These are phyloP conservation scores for Pichia sp. DNA, from an alignment of 1,139 yeast species.

Conservation along the genomic window DNA sequence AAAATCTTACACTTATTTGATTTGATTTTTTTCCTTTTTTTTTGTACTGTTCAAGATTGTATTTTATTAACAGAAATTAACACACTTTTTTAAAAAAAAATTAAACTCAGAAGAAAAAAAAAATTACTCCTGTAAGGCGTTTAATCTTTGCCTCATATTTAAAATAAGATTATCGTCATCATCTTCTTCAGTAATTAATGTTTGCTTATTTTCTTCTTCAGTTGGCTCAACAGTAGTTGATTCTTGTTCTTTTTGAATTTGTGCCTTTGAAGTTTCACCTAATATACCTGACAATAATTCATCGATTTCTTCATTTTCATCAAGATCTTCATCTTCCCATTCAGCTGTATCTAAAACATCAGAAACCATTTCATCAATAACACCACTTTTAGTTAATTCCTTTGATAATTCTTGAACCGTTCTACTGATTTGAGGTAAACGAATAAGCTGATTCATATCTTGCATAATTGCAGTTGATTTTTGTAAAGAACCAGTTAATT, in stretches of 20 bases:
- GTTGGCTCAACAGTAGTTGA: slow-evolving; percentile 5
- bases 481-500: slow-evolving; percentile 76
- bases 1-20: no score
- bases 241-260: not conserved
- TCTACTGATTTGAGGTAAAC: slow-evolving; percentile 71
- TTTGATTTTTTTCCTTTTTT: no score
- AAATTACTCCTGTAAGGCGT: slow-evolving; percentile 67
- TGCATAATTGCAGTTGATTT: slow-evolving; percentile 78
- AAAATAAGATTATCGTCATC: slow-evolving; percentile 64
- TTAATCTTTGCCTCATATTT: slow-evolving; percentile 84
- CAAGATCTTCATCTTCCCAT: slow-evolving; percentile 60
- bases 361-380: slow-evolving; percentile 92
- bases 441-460: slow-evolving; percentile 76
- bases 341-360: slow-evolving; percentile 77
- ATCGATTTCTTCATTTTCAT: slow-evolving; percentile 57
- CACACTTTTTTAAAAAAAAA: not conserved
- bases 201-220: slow-evolving; percentile 25
- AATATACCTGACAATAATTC: slow-evolving; percentile 46
- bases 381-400: slow-evolving; percentile 86
- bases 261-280: slow-evolving; percentile 10
- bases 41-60: no score
- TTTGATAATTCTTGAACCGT: slow-evolving; percentile 84
- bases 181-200: slow-evolving; percentile 39
- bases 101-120: not conserved
- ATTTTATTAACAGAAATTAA: no score